These are phyloP conservation scores for Cryptococcus sp. DNA, from an alignment of 1,284 basidiomycete genomes.

Conservation along the genomic window DNA sequence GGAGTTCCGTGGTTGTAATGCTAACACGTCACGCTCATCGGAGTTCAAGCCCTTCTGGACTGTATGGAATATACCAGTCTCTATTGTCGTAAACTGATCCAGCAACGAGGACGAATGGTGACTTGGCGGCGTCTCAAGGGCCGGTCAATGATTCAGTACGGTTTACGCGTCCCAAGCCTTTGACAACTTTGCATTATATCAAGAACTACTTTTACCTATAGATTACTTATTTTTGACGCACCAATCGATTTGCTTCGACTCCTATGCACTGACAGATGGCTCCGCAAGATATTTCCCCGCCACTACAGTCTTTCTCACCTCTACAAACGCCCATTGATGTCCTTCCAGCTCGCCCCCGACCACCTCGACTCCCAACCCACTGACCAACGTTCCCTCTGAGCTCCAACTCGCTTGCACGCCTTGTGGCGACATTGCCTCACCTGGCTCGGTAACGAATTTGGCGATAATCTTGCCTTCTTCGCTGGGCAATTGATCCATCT, in stretches of 20 bases:
- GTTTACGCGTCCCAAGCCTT: no score
- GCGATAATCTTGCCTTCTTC: slow-evolving; percentile 56
- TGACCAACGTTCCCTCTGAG: slow-evolving; percentile 49
- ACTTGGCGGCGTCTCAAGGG: no score
- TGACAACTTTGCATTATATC: not conserved
- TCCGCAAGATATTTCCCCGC: slow-evolving; percentile 54
- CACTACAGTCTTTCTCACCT: slow-evolving; percentile 44
- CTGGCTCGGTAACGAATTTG: slow-evolving; percentile 50
- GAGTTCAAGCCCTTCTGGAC: no score
- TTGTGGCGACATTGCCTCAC: slow-evolving; percentile 38
- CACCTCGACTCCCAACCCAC: slow-evolving; percentile 51
- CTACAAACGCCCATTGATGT: slow-evolving; percentile 34
- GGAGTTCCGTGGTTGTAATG: no score
- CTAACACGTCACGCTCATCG: no score
- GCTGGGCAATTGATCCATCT: slow-evolving; percentile 38
- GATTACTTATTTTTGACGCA: not conserved
- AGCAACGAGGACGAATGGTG: no score
- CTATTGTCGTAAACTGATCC: no score
- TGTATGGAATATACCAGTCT: no score
- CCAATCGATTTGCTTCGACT: not conserved
- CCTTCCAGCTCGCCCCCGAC: slow-evolving; percentile 31
- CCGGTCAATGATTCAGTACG: no score
- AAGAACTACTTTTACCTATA: not conserved
- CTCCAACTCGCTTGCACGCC: slow-evolving; percentile 55
- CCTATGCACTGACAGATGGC: slow-evolving; percentile 16